A percentile compares a stretch with the other conserved stretches of the same genome.
Conservation (phyloP, 495 filamentous ascomycete species). For the Xylaria intraflava region DNA sequence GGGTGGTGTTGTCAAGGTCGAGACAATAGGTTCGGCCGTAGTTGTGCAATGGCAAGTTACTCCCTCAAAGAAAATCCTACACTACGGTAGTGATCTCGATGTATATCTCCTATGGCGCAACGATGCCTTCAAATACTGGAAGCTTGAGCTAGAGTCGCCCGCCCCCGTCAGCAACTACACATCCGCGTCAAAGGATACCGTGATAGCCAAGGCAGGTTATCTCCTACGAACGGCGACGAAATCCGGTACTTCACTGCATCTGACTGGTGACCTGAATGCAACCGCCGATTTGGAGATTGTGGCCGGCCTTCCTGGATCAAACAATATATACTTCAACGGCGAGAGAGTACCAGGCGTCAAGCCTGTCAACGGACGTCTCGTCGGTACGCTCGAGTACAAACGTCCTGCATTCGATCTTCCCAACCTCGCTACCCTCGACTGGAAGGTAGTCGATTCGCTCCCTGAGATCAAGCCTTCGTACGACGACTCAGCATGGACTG, state of each 20-base stretch:
- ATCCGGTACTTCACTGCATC: conserved; percentile 42
- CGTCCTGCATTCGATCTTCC: not conserved
- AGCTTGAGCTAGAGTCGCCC: conserved; percentile 24
- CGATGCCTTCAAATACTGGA: conserved; percentile 21
- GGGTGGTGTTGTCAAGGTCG: conserved; percentile 23
- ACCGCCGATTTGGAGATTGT: conserved; percentile 38
- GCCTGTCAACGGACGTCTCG: not conserved
- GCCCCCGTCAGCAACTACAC: conserved; percentile 1
- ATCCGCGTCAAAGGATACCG: conserved; percentile 16
- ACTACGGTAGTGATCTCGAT: conserved; percentile 43
- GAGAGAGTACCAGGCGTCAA: not conserved
- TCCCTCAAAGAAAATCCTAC: conserved; percentile 31
- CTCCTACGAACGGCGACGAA: conserved; percentile 55
- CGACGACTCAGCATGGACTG: conserved; percentile 61
- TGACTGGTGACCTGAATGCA: conserved; percentile 61
- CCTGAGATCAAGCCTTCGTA: conserved; percentile 60
- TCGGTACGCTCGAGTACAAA: not conserved
- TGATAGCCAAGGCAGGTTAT: conserved; percentile 64
- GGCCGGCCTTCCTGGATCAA: not conserved
- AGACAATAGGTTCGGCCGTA: conserved; percentile 15
- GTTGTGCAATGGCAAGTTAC: conserved; percentile 14
- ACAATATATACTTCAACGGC: conserved; percentile 3
- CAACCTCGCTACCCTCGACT: conserved; percentile 47
- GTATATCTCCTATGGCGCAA: conserved; percentile 42
- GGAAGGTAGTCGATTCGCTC: conserved; percentile 65